Conservation (phyloP, 352 stramenopile genomes). For the Globisporangium acanthophoron region DNA sequence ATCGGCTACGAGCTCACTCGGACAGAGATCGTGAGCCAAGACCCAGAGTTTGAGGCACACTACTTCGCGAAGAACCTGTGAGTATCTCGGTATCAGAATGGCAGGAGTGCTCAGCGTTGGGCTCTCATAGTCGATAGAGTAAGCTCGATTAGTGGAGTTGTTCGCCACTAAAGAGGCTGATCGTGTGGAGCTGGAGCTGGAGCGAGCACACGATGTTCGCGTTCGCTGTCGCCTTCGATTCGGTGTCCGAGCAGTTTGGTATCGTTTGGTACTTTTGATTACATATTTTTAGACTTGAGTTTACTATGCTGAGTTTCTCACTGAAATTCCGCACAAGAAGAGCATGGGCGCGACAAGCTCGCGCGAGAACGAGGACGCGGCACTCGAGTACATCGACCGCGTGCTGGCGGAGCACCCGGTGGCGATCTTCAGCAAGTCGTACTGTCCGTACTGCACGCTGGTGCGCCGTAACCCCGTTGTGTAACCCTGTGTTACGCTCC, state of each 20-base stretch:
- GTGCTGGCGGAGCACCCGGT: slow-evolving; percentile 41
- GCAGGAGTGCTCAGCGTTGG: not conserved
- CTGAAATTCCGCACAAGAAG: no score
- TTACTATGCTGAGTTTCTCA: no score
- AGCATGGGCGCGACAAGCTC: slow-evolving; percentile 35
- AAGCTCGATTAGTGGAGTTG: no score
- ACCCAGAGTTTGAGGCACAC: slow-evolving; percentile 1
- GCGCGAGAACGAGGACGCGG: slow-evolving; percentile 44
- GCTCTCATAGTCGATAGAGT: no score
- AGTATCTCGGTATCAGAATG: not conserved
- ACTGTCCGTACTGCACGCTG: slow-evolving; percentile 91
- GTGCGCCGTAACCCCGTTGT: slow-evolving; percentile 15
- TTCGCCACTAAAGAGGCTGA: no score
- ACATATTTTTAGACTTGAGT: no score
- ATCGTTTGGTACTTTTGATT: not conserved
- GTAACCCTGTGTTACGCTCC: no score
- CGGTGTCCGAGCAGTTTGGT: no score
- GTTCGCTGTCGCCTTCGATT: no score
- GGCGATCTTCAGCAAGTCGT: slow-evolving; percentile 91
- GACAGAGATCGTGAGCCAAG: not conserved
- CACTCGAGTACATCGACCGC: slow-evolving; percentile 50
- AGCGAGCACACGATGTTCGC: no score
- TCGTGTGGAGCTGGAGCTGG: no score
- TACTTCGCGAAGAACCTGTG: slow-evolving; percentile 6
- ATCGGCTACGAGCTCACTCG: slow-evolving; percentile 16